Base-by-base conservation (phyloP, 495 filamentous ascomycete species). In the Podospora didyma region DNA sequence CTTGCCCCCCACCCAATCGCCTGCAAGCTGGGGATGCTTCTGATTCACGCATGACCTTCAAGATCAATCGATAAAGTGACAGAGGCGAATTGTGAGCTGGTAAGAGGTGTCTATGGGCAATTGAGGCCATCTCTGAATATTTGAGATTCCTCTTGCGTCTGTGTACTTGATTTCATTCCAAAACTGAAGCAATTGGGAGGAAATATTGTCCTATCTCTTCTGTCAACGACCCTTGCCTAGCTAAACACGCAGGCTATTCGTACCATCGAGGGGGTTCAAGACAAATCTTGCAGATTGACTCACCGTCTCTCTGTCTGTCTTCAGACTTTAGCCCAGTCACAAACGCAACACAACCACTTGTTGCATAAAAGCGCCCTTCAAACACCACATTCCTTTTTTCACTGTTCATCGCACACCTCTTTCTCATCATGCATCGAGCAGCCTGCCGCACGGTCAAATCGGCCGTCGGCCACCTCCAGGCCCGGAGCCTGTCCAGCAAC, bases 401-500 rank as follows among this genome's bases (percentile, higher is more conserved):
- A 31, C 9, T 37, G 21, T 23, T 17, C 44, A 45, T 2, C 23
- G 31, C 20, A 42, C 42, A 64, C 1, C 39, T 17, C 39, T 16
- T 54, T 53, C 54, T 56, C 56, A 65, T 57, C 56, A 62, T 64
- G 67, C 21, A 53, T 54, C 64, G 62, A 23, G 50, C 62, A 37
- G 58, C 60, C 20, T 54, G 49, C 52, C 66, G 66, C 54, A 59
- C 58, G 11, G 28, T 62, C 51, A 61, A 63, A 56, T 58, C 61
- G 41, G 50, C 62, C 51, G 60, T 63, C 42, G 54, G 55, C 31
- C 58, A 57, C 1, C 45, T 65, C 14, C 68, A 71, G 46, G 45
- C 58, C 46, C 62, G 68, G 7, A 53, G 63, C 48, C 42, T 69
- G 16, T 65, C 71, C 41, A 48, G 24, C 37, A 26, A 10, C 46